Base-by-base conservation (phyloP, 805 yeast genomes). In the Candida germanica region DNA sequence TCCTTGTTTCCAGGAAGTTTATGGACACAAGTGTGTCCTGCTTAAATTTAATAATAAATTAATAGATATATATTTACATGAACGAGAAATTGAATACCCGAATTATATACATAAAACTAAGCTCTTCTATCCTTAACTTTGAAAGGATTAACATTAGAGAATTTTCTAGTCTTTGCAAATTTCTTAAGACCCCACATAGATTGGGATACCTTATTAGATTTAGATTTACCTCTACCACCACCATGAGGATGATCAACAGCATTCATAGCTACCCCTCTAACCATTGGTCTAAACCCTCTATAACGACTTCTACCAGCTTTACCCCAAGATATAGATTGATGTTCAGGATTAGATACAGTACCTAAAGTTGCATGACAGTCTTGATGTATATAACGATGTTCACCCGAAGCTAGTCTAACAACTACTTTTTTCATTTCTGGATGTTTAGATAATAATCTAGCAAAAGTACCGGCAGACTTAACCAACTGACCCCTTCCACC, bases 211-310 rank as follows among this genome's bases (percentile, higher is more conserved):
- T 87, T 91, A 66, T 91, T 89, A 46, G 96, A 87, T 80, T 93
- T 93, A 43, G 95, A 85, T 65, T 93, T 93, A 78, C 98, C 98
- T 75, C 98, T 82, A 69, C 98, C 98, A 82, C 98, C 98, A 73
- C 98, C 98, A 56, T 87, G 89, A 47, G 98, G 98, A 71, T 93
- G 98, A 64, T 93, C 97, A 58, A 81, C 79, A 46, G 93, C 93
- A 67, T 93, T 93, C 96, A 87, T 87, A 33, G 98, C 98, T 51
- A 87, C 86, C 77, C 98, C 98, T 71, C 98, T 83, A 26, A 89
- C 97, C 34, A 82, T 79, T 24, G 98, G 98, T 64, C 98, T 80
- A 54, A 83, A 81, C 46, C 98, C 98, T 57, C 84, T 70, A 73
- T 88, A 83, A 60, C 98, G 82, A 35, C 83, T 73, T 64, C 97